phyloP scores from a whole-genome alignment of 495 filamentous ascomycete species.

The Hypoxylon lenormandii region DNA sequence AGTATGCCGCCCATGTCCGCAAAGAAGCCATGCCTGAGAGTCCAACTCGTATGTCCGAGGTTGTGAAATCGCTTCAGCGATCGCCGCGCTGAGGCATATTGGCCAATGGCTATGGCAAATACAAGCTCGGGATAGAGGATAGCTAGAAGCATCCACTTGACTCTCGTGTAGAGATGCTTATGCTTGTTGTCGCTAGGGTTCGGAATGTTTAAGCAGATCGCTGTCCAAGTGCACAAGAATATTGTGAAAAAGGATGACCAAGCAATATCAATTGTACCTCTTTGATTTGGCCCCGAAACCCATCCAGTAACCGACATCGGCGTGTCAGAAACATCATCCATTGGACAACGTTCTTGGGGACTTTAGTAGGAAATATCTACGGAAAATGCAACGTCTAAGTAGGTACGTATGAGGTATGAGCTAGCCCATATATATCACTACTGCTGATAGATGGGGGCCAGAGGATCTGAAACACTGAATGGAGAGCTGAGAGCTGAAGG shows the following conservation, averaged over 20 bases:
- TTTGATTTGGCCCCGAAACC: neutral
- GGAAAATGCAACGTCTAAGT: too few relatives aligned
- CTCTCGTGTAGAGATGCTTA: neutral
- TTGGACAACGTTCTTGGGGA: too few relatives aligned
- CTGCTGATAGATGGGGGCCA: too few relatives aligned
- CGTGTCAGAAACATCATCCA: too few relatives aligned
- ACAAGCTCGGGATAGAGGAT: neutral
- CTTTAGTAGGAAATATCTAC: too few relatives aligned
- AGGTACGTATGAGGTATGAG: too few relatives aligned
- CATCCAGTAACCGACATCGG: neutral
- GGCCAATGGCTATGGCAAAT: neutral
- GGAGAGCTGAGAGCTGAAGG: too few relatives aligned
- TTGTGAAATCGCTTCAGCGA: constrained; percentile 28
- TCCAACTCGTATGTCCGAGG: constrained; percentile 49
- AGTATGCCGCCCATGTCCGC: constrained; percentile 57
- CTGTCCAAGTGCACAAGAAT: neutral
- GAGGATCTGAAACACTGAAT: too few relatives aligned
- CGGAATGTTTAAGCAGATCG: neutral
- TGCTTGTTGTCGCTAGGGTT: neutral
- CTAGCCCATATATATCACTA: too few relatives aligned
- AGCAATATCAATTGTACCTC: neutral
- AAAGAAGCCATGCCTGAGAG: constrained; percentile 53
- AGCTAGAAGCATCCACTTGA: neutral
- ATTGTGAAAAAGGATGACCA: neutral
- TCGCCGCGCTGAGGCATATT: neutral